Evolutionary conservation across 1,284 basidiomycete species (phyloP).

Genomic region (Ceraceosorus bombacis): DNA sequence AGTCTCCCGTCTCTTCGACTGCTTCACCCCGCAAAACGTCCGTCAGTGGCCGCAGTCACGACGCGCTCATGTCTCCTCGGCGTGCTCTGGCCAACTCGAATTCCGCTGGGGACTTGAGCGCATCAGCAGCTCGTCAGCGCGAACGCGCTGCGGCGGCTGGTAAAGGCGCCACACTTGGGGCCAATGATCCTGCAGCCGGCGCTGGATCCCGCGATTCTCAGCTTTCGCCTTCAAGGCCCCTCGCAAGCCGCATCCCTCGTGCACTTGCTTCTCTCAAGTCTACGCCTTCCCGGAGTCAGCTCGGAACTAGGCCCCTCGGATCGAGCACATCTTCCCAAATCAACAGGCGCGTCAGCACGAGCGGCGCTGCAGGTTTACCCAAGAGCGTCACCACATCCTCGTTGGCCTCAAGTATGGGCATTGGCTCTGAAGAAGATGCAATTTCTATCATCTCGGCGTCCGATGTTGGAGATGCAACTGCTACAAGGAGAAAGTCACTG

Average conservation of each 20-base stretch:
- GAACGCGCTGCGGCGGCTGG: neutral
- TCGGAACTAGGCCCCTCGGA: neutral
- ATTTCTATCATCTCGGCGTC: conserved; percentile 9
- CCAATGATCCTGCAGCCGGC: neutral
- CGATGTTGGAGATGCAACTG: neutral
- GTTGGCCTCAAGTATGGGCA: conserved; percentile 38
- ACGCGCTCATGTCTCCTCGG: neutral
- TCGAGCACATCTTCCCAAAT: neutral
- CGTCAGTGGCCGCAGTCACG: neutral
- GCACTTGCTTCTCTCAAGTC: conserved; percentile 10
- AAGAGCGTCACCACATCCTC: conserved; percentile 34
- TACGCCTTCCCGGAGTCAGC: neutral
- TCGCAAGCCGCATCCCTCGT: conserved; percentile 32
- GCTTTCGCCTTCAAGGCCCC: conserved; percentile 3
- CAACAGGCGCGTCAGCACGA: conserved; percentile 8
- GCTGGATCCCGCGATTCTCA: no score
- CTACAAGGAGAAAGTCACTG: conserved; percentile 3
- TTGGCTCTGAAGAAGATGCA: conserved; percentile 20
- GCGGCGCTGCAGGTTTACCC: conserved; percentile 7
- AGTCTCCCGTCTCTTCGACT: conserved; percentile 60
- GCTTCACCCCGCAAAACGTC: conserved; percentile 48
- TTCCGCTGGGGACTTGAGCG: conserved; percentile 9
- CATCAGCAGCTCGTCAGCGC: neutral
- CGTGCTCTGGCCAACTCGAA: conserved; percentile 12
- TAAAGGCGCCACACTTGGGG: neutral